Evolutionary conservation across 805 yeast genomes (phyloP).

Genomic region (Citeromyces nyonsensis): DNA sequence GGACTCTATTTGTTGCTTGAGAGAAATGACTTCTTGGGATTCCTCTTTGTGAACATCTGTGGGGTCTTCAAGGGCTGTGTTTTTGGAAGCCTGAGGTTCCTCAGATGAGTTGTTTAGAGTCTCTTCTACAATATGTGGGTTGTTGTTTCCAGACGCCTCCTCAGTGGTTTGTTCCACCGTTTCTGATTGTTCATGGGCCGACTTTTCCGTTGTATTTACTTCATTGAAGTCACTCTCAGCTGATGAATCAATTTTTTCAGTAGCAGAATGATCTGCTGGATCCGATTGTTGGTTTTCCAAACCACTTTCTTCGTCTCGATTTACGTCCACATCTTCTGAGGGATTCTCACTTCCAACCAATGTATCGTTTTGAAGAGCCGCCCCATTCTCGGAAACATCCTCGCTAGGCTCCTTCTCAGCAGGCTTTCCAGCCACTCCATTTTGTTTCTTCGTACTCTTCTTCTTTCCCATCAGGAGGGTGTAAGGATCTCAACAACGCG

Average conservation of each 20-base stretch:
- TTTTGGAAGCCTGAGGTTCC: not conserved
- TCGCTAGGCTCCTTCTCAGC: not conserved
- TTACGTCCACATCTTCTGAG: not conserved
- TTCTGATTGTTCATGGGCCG: no score
- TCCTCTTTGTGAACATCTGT: not conserved
- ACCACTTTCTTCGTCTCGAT: not conserved
- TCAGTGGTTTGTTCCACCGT: no score
- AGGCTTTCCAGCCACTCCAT: not conserved
- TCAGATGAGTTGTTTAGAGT: not conserved
- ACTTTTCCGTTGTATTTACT: no score
- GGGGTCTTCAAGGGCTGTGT: not conserved
- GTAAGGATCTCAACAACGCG: not conserved
- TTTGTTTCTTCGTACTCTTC: not conserved
- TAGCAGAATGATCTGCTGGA: not conserved
- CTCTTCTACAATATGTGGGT: no score
- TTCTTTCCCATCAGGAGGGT: not conserved
- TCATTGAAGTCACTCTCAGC: no score
- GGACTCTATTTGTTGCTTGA: constrained; percentile 15
- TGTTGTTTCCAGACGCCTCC: no score
- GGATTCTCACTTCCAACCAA: not conserved
- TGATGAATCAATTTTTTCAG: no score
- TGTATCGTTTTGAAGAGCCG: not conserved
- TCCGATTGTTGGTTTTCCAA: not conserved
- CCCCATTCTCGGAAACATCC: not conserved
- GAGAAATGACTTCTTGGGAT: not conserved